Evolutionary conservation across 1,139 yeast species (phyloP).

Genomic region (Geotrichum aggregatum): DNA sequence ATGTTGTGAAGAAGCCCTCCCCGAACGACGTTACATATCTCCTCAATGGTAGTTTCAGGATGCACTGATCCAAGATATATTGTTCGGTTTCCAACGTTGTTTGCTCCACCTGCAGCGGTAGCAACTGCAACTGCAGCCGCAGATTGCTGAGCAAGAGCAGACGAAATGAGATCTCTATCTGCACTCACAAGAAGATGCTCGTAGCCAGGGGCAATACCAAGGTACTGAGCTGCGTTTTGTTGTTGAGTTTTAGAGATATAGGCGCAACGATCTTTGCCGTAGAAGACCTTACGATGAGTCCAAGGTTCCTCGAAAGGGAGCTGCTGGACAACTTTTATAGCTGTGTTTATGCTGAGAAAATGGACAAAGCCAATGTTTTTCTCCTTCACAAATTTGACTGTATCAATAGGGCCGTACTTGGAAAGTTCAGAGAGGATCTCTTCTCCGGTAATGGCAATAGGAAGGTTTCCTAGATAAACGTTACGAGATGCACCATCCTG

Average conservation of each 20-base stretch:
- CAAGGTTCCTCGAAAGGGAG: conserved; percentile 53
- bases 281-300: conserved; percentile 62
- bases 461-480: conserved; percentile 75
- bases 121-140: conserved; percentile 74
- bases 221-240: conserved; percentile 92
- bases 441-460: conserved; percentile 54
- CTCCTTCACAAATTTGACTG: conserved; percentile 65
- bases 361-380: conserved; percentile 78
- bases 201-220: conserved; percentile 87
- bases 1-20: conserved; percentile 78
- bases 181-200: conserved; percentile 79
- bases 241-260: conserved; percentile 89
- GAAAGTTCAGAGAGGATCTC: conserved; percentile 62
- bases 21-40: conserved; percentile 86
- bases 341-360: conserved; percentile 75
- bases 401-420: conserved; percentile 78
- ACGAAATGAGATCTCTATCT: conserved; percentile 57
- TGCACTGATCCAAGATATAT: conserved; percentile 86
- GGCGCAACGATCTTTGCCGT: conserved; percentile 85
- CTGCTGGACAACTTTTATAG: conserved; percentile 73
- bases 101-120: conserved; percentile 71
- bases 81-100: conserved; percentile 84
- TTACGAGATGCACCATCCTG: conserved; percentile 89
- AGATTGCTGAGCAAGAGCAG: conserved; percentile 57
- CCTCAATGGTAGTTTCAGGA: conserved; percentile 81